Evolutionary conservation across 345 rosid species (phyloP).

Genomic region (Syzygium jambos): DNA sequence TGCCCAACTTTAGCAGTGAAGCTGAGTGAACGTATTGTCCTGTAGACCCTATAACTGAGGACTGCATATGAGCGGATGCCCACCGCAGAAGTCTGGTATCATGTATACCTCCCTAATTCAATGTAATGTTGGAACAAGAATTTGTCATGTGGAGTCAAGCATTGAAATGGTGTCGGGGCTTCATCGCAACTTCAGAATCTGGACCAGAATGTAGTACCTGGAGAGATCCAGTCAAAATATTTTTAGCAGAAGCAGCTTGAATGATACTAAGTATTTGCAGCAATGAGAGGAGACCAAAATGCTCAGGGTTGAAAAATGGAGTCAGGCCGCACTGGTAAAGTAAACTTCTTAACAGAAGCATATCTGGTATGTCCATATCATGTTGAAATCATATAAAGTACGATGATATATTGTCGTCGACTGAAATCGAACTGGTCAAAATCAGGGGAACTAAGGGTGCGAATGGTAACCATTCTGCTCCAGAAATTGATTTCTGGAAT

Average conservation of each 20-base stretch:
- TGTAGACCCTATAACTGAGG: background rate
- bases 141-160: background rate
- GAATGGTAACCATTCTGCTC: too few species aligned
- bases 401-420: background rate
- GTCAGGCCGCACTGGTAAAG: background rate
- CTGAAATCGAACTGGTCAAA: background rate
- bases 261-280: background rate
- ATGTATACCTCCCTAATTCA: background rate
- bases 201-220: background rate
- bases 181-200: background rate
- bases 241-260: background rate
- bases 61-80: background rate
- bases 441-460: background rate
- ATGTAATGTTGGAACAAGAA: background rate
- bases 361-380: background rate
- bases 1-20: background rate
- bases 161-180: background rate
- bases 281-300: background rate
- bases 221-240: background rate
- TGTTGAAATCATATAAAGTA: background rate
- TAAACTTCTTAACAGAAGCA: background rate
- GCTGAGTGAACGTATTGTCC: background rate
- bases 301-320: background rate
- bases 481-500: too few species aligned
- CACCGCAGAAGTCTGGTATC: background rate